These are phyloP conservation scores for Adansonia digitata DNA, from an alignment of 345 rosid species.

Conservation along the genomic window DNA sequence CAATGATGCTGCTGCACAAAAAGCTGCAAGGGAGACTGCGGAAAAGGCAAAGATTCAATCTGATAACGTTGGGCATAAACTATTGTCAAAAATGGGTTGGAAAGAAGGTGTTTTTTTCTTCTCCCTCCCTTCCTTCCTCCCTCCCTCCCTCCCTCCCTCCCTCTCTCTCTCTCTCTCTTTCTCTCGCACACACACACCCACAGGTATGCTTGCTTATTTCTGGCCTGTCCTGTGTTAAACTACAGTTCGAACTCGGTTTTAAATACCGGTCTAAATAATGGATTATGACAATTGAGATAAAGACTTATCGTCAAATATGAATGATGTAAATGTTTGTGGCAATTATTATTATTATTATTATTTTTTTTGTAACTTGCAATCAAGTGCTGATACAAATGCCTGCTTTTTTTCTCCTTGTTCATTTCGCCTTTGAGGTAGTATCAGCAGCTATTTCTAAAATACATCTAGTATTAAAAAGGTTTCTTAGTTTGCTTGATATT, in stretches of 20 bases:
- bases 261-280: neutral
- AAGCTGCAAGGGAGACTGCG: conserved; percentile 61
- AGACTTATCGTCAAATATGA: neutral
- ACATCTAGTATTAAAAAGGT: neutral
- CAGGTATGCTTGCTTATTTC: neutral
- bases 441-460: neutral
- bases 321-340: neutral
- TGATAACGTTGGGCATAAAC: conserved; percentile 91
- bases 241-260: neutral
- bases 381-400: neutral
- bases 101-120: conserved; percentile 65
- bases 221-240: neutral
- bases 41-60: conserved; percentile 89
- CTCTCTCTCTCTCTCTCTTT: too few species aligned
- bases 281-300: neutral
- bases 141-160: too few species aligned
- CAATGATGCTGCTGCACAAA: conserved; percentile 66
- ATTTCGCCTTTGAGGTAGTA: neutral
- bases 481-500: neutral
- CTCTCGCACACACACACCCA: too few species aligned
- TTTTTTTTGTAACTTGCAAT: neutral
- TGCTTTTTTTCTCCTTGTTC: neutral
- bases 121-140: conserved; percentile 10
- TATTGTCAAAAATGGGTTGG: conserved; percentile 98
- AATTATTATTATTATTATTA: too few species aligned